phyloP scores from a whole-genome alignment of 1,284 basidiomycete genomes.

The Limonomyces culmigenus region DNA sequence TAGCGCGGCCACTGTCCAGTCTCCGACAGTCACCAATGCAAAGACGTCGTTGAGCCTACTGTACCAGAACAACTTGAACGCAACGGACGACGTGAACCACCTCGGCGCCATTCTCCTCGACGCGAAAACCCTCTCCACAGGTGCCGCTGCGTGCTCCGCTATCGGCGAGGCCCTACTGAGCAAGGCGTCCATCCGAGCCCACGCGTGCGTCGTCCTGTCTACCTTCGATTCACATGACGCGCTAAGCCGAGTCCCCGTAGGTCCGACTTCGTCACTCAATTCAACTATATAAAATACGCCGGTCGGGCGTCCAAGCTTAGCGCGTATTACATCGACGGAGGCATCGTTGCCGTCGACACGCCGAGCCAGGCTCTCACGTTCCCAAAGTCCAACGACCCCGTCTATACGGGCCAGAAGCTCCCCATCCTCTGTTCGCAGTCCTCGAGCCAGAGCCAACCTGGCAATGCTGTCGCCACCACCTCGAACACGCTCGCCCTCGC shows the following conservation, averaged over 20 bases:
- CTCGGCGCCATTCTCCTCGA: neutral
- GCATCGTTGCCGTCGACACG: neutral
- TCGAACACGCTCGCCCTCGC: neutral
- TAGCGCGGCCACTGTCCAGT: no score
- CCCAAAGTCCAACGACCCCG: neutral
- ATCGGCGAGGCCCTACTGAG: neutral
- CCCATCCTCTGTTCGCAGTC: no score
- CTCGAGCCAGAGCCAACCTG: neutral
- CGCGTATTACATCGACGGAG: neutral
- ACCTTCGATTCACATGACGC: neutral
- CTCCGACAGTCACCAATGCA: no score
- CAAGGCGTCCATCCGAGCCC: neutral
- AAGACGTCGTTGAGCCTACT: no score
- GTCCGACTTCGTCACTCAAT: no score
- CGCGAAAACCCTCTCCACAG: neutral
- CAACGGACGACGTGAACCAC: neutral
- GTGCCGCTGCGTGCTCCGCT: neutral
- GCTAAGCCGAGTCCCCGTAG: neutral
- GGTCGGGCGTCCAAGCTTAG: no score
- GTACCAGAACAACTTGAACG: neutral
- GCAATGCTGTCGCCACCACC: neutral
- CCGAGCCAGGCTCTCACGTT: neutral
- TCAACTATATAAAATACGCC: no score
- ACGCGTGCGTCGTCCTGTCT: neutral
- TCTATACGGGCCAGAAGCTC: neutral